Percentiles rank a stretch among this genome's conserved stretches.
phyloP scores from a whole-genome alignment of 1,284 basidiomycete genomes.

The Moesziomyces parantarcticus region DNA sequence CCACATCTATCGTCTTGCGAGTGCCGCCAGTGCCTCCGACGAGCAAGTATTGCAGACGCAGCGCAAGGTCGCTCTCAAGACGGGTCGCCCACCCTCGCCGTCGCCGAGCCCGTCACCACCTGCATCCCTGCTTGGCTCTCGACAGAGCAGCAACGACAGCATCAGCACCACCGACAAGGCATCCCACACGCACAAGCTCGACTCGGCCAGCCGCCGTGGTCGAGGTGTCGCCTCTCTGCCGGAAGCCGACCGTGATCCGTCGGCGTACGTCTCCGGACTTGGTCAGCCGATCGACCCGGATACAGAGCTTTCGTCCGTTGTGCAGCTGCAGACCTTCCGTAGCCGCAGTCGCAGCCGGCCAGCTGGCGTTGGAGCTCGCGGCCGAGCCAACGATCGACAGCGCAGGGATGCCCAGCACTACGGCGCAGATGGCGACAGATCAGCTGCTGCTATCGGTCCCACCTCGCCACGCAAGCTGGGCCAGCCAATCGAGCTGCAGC shows the following conservation, averaged over 20 bases:
- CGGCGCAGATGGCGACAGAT: not conserved
- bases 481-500: conserved; percentile 19
- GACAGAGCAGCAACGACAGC: conserved; percentile 41
- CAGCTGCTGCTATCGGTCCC: not conserved
- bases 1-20: conserved; percentile 33
- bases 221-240: conserved; percentile 42
- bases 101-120: conserved; percentile 41
- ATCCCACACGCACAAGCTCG: not conserved
- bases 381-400: conserved; percentile 5
- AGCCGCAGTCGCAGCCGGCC: conserved; percentile 54
- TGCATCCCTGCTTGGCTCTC: conserved; percentile 33
- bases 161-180: conserved; percentile 17
- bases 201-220: conserved; percentile 9
- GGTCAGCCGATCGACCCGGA: conserved; percentile 65
- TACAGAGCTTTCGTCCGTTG: conserved; percentile 61
- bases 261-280: conserved; percentile 62
- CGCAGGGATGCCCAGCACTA: conserved; percentile 3
- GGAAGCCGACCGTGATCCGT: conserved; percentile 47
- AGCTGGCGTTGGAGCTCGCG: conserved; percentile 9
- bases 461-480: conserved; percentile 22
- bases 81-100: conserved; percentile 31
- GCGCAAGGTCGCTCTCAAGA: conserved; percentile 25
- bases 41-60: conserved; percentile 24
- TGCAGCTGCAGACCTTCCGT: conserved; percentile 64
- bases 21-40: conserved; percentile 1